These are phyloP conservation scores for Lentinula sp. DNA, from an alignment of 768 basidiomycete species.

Conservation along the genomic window DNA sequence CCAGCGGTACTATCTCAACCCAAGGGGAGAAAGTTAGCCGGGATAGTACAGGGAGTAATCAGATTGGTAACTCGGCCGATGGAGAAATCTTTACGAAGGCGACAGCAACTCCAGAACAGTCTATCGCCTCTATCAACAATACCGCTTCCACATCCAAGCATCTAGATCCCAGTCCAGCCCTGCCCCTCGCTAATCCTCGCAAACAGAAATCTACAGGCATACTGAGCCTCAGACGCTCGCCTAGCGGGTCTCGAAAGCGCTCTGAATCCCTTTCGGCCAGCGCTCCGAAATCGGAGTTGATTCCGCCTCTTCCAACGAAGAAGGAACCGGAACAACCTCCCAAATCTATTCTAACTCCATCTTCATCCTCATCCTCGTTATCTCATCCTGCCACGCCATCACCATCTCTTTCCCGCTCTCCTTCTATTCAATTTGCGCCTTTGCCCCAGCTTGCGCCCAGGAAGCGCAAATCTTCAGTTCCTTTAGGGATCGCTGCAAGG, in stretches of 20 bases:
- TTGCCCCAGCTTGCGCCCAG: slow-evolving; percentile 47
- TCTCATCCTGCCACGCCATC: background rate
- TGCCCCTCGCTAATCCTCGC: background rate
- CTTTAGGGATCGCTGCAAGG: slow-evolving; percentile 51
- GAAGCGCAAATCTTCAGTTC: slow-evolving; percentile 40
- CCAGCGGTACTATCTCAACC: background rate
- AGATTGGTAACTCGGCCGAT: background rate
- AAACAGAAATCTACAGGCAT: background rate
- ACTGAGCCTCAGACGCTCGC: background rate
- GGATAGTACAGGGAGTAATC: background rate
- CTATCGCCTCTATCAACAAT: background rate
- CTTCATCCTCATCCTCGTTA: background rate
- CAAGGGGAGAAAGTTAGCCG: background rate
- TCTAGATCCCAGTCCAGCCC: background rate
- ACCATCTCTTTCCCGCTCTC: slow-evolving; percentile 12
- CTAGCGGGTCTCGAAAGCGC: background rate
- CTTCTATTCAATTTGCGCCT: slow-evolving; percentile 49
- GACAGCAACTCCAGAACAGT: background rate
- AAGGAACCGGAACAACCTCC: background rate
- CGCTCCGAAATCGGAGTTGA: too few relatives aligned
- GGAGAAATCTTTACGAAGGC: background rate
- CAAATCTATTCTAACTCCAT: background rate
- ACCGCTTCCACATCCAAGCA: background rate
- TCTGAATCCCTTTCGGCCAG: background rate
- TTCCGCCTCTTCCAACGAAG: background rate